A percentile compares a stretch with the other conserved stretches of the same genome.
Evolutionary conservation across 106 monocot species (phyloP).

Genomic region (Dendrobium huoshanense): DNA sequence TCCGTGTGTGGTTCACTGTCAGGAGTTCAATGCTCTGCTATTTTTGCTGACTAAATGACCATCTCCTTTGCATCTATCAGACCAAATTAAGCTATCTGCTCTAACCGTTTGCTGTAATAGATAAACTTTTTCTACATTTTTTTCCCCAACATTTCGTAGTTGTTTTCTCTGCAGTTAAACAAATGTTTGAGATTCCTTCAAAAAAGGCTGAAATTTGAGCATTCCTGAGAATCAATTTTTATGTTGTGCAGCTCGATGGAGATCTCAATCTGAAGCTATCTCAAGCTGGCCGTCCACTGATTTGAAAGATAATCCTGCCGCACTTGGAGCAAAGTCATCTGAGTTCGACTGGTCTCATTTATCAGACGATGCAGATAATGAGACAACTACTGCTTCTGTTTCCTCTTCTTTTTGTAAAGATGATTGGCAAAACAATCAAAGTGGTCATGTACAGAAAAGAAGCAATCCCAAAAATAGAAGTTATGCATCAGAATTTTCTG

Average conservation of each 20-base stretch:
- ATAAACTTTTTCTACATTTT: too few species aligned
- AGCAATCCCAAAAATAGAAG: slow-evolving; percentile 16
- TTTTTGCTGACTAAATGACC: too few species aligned
- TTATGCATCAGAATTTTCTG: slow-evolving; percentile 24
- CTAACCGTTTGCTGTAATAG: too few species aligned
- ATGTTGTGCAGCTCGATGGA: slow-evolving; percentile 25
- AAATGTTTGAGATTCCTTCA: slow-evolving; percentile 9
- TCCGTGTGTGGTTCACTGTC: too few species aligned
- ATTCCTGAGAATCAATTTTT: not conserved
- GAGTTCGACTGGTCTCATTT: slow-evolving; percentile 14
- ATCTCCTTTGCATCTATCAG: too few species aligned
- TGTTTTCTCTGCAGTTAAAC: slow-evolving; percentile 13
- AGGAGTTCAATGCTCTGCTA: too few species aligned
- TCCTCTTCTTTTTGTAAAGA: slow-evolving; percentile 22
- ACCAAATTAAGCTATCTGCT: too few species aligned
- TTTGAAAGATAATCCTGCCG: slow-evolving; percentile 22
- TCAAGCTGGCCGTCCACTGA: slow-evolving; percentile 19
- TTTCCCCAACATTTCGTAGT: not conserved
- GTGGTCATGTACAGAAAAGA: slow-evolving; percentile 17
- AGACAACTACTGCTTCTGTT: slow-evolving; percentile 4
- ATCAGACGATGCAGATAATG: slow-evolving; percentile 27
- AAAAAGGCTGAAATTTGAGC: slow-evolving; percentile 15
- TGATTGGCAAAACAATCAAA: slow-evolving; percentile 22
- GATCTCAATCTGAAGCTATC: slow-evolving; percentile 33
- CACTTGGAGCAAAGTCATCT: slow-evolving; percentile 11